A percentile compares a stretch with the other conserved stretches of the same genome.
phyloP scores from a whole-genome alignment of 768 basidiomycete species.

The Lactarius evosmus region DNA sequence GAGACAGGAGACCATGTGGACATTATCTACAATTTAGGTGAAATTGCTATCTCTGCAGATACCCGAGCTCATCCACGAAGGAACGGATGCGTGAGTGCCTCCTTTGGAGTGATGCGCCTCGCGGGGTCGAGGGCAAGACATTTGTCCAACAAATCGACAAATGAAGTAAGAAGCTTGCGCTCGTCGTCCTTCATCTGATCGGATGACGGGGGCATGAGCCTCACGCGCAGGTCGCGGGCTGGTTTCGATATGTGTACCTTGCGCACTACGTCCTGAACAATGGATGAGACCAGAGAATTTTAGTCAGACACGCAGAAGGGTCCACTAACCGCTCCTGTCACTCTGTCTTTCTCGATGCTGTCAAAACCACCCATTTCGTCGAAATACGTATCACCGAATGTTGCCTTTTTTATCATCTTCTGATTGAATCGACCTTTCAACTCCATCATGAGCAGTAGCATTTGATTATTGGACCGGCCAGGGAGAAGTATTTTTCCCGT shows the following conservation, averaged over 20 bases:
- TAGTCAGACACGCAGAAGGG: slow-evolving; percentile 11
- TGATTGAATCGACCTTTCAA: slow-evolving; percentile 90
- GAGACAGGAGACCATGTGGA: not conserved
- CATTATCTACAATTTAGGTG: not conserved
- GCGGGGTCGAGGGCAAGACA: slow-evolving; percentile 85
- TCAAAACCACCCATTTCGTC: slow-evolving; percentile 89
- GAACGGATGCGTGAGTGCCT: slow-evolving; percentile 86
- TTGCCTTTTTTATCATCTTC: slow-evolving; percentile 92
- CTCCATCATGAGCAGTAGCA: slow-evolving; percentile 98
- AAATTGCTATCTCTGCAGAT: not conserved
- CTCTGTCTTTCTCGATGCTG: slow-evolving; percentile 78
- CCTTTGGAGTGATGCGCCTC: slow-evolving; percentile 83
- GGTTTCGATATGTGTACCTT: slow-evolving; percentile 84
- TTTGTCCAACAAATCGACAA: slow-evolving; percentile 89
- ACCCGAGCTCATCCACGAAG: slow-evolving; percentile 49
- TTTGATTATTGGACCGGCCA: slow-evolving; percentile 95
- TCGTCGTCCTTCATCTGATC: slow-evolving; percentile 88
- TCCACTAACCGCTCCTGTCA: slow-evolving; percentile 73
- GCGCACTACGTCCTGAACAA: slow-evolving; percentile 66
- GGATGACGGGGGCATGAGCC: slow-evolving; percentile 76
- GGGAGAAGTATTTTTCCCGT: slow-evolving; percentile 98
- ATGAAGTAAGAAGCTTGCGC: slow-evolving; percentile 68
- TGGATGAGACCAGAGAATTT: slow-evolving; percentile 24
- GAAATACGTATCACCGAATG: slow-evolving; percentile 90
- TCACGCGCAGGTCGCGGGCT: slow-evolving; percentile 70